Evolutionary conservation across 208 protist species (phyloP), one percentile per base, ranked within the genome.

Genomic region (Leishmania guyanensis): DNA sequence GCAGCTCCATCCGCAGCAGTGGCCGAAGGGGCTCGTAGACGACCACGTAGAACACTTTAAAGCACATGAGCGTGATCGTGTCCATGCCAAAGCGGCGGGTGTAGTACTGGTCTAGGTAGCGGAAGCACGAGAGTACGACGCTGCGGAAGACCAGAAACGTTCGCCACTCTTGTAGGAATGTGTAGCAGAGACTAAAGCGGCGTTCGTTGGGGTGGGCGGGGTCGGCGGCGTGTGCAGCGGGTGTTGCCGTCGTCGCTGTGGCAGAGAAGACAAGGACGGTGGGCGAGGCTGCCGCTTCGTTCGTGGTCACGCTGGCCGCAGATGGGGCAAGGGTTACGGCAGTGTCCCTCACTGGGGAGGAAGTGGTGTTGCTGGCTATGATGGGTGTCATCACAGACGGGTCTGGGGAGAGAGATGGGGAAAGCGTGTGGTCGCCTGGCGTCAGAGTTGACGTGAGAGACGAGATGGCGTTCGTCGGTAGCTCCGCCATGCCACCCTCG

Each of bases 41-140:
- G 51, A 91, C 86, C 4, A 89, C 82, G 80, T 95, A 93, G 75
- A 96, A 96, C n/a, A 94, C 78, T 79, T 95, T 95, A 16, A 93
- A 65, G 75, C 92, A 96, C 86, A 96, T 84, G 60, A 88, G 83
- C 14, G 85, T 85, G 39, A 97, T 81, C n/a, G 86, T 86, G 82
- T 96, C 92, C 78, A 96, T 89, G 39, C 85, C 83, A 46, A 86
- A 93, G 51, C 89, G 86, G 33, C 78, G 71, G 0, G 89, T 93
- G 83, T 94, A 95, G 87, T 91, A 93, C 83, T 96, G 91, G 82
- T 97, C 92, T 0, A 97, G 86, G 85, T 96, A 97, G 50, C 89
- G 80, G 77, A 97, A 96, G 77, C 91, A 93, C 26, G 93, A 96
- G n/a, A 93, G 80, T 14, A 93, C 91, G 39, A 93, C 86, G 16